These are phyloP conservation scores for Eucalyptus regnans DNA, from an alignment of 345 rosid genomes.

Conservation along the genomic window DNA sequence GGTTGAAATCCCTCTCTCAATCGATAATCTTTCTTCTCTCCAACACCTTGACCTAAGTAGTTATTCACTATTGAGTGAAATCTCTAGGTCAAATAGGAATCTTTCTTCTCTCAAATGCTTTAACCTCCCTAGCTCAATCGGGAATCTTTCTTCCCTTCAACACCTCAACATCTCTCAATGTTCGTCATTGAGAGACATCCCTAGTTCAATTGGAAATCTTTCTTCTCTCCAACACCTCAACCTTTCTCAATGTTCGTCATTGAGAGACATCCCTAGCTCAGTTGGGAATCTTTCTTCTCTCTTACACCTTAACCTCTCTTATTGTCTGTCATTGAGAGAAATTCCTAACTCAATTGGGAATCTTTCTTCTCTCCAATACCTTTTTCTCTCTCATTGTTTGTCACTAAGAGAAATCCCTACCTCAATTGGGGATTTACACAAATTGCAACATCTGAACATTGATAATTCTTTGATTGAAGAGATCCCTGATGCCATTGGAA, in stretches of 20 bases:
- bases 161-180: too few species aligned
- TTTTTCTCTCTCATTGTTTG: background rate
- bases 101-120: background rate
- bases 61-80: accelerated
- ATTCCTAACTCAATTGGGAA: background rate
- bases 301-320: too few species aligned
- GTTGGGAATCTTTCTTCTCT: too few species aligned
- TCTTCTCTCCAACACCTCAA: too few species aligned
- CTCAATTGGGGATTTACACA: background rate
- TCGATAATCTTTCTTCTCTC: background rate
- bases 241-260: too few species aligned
- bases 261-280: too few species aligned
- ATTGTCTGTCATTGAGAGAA: background rate
- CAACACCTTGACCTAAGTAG: background rate
- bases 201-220: too few species aligned
- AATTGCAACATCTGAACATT: background rate
- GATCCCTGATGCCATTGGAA: background rate
- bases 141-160: too few species aligned
- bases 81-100: too few species aligned
- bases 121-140: too few species aligned
- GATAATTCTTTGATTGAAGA: accelerated
- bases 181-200: too few species aligned
- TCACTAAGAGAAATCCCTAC: background rate
- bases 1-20: background rate
- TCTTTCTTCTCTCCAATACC: too few species aligned